Evolutionary conservation across 371 early-diverging fungal genomes (phyloP), one percentile per base, ranked within the genome.

Genomic region (Funneliformis caledonium): DNA sequence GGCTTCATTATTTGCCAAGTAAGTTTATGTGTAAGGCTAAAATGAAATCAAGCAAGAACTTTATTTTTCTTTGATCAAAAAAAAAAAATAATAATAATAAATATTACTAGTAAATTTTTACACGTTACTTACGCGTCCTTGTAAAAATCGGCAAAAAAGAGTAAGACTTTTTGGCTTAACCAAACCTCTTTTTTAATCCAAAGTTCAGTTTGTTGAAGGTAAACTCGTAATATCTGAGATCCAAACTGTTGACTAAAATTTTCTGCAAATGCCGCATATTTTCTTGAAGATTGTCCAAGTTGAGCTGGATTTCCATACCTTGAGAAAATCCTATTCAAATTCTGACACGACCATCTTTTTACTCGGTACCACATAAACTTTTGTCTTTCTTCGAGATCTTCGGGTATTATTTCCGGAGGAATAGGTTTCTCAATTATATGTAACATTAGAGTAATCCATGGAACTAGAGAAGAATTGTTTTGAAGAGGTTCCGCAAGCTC

Each of bases 301-400:
- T 89, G 84, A 1, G 93, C 89, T 33, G 92, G 93, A 78, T 93
- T 92, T 73, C 95, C 95, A 81, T 95, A 96, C 79, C 93, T 92
- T 64, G 84, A 82, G 81, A 96, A 96, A 33, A 96, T 86, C 31
- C 89, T 91, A 86, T 96, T 94, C 78, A 97, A 84, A 85, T 93
- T 93, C 65, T 91, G 91, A 80, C 91, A 92, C 0, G 97, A 95
- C 97, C 98, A 97, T 80, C 97, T 96, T 85, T 96, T 96, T 37
- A 94, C 94, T 87, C 96, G 96, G 93, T 94, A 95, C 92, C 93
- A 95, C 33, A 92, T 89, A 83, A 93, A 91, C 81, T 89, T 91
- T 81, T 94, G 95, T 48, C 92, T 85, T 52, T 94, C 96, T 56
- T 92, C 93, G 14, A 85, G 84, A 81, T 90, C 88, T 67, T 90